Evolutionary conservation across 345 rosid genomes (phyloP).

Genomic region (Trapa incisa): DNA sequence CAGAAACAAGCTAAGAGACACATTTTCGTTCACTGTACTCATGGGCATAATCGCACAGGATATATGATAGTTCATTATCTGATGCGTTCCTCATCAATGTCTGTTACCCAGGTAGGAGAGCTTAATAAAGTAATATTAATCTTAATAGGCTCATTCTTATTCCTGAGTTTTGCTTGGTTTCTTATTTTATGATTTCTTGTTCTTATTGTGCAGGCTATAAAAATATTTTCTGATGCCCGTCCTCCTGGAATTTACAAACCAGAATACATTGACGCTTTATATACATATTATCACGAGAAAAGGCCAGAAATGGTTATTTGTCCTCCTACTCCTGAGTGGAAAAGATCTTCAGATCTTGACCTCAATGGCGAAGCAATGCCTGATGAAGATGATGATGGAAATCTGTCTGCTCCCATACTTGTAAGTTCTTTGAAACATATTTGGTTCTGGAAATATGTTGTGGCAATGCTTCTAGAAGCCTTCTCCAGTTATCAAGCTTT

Average conservation of each 20-base stretch:
- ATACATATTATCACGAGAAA: constrained; percentile 81
- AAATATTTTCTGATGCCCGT: constrained; percentile 69
- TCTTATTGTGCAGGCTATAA: constrained; percentile 49
- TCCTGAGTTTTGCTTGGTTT: constrained; percentile 8
- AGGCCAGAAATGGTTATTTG: constrained; percentile 58
- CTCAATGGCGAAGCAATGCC: constrained; percentile 92
- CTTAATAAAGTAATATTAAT: neutral
- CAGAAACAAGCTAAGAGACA: constrained; percentile 68
- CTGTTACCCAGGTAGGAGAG: constrained; percentile 62
- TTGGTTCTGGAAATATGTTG: neutral
- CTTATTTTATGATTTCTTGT: constrained; percentile 8
- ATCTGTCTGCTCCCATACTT: constrained; percentile 26
- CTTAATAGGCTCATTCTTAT: neutral
- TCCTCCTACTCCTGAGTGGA: constrained; percentile 97
- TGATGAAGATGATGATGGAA: constrained; percentile 58
- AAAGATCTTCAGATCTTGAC: constrained; percentile 84
- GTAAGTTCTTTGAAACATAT: constrained; percentile 25
- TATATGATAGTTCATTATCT: constrained; percentile 92
- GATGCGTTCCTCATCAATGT: constrained; percentile 64
- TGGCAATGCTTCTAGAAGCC: neutral
- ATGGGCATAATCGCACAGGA: constrained; percentile 97
- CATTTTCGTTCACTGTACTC: constrained; percentile 95
- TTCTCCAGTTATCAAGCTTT: neutral
- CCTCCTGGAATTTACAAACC: constrained; percentile 98
- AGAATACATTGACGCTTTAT: constrained; percentile 74